Percentiles rank a stretch among this genome's conserved stretches.
These are phyloP conservation scores for Coffea eugenioides DNA, from an alignment of 257 asterid genomes.

Conservation along the genomic window DNA sequence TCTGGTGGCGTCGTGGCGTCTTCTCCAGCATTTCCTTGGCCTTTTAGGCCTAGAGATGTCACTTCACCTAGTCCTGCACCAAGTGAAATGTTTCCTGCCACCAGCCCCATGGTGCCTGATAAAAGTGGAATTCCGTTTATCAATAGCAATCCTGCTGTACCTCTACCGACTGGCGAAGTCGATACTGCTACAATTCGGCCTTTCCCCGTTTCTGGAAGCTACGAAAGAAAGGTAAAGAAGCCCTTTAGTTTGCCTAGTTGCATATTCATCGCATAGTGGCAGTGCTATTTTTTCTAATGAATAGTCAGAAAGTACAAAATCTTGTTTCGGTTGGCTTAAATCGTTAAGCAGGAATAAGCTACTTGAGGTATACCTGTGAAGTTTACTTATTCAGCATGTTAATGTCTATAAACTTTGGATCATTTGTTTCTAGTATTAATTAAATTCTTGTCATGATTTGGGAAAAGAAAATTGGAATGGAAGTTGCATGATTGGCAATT, in stretches of 20 bases:
- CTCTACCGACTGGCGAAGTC: conserved; percentile 95
- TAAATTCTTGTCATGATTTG: not conserved
- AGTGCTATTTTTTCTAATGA: not conserved
- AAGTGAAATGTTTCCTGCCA: conserved; percentile 34
- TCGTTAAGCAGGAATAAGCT: not conserved
- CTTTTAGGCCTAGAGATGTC: conserved; percentile 61
- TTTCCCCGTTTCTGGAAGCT: conserved; percentile 46
- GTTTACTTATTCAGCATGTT: not conserved
- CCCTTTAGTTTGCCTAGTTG: not conserved
- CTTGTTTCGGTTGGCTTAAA: not conserved
- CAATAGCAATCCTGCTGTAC: conserved; percentile 92
- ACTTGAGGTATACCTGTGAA: not conserved
- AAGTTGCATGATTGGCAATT: not conserved
- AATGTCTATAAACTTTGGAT: not conserved
- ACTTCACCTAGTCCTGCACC: conserved; percentile 74
- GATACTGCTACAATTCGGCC: conserved; percentile 88
- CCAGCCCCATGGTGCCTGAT: conserved; percentile 49
- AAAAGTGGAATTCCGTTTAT: conserved; percentile 68
- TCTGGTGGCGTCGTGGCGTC: conserved; percentile 75
- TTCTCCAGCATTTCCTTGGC: conserved; percentile 91
- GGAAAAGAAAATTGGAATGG: not conserved
- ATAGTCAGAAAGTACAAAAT: not conserved
- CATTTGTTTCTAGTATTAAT: not conserved
- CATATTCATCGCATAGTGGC: not conserved
- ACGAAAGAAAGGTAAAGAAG: conserved; percentile 38